Percentiles rank a stretch among this genome's conserved stretches.
Evolutionary conservation across 2,329 filamentous ascomycete genomes (phyloP).

Genomic region (Ramularia endophylla): DNA sequence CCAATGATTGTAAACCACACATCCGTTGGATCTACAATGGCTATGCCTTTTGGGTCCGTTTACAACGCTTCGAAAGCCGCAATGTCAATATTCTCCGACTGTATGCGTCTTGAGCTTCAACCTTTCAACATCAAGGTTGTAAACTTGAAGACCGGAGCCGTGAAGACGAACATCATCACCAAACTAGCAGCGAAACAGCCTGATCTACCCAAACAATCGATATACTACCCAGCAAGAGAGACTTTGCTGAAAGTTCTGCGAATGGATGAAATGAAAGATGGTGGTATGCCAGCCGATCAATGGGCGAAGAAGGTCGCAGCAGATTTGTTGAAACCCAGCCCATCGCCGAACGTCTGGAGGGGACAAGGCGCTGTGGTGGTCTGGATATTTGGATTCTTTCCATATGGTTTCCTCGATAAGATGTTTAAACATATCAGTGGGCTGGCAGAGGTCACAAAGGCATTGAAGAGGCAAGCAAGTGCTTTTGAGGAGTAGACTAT

Average conservation of each 20-base stretch:
- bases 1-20: conserved; percentile 35
- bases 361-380: conserved; percentile 4
- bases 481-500: too few species aligned
- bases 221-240: conserved; percentile 15
- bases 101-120: conserved; percentile 20
- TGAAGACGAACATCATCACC: conserved; percentile 16
- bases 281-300: conserved; percentile 9
- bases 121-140: conserved; percentile 13
- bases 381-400: too few species aligned
- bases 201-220: conserved; percentile 23
- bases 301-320: conserved; percentile 16
- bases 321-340: conserved; percentile 11
- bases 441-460: background rate
- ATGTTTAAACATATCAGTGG: background rate
- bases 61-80: conserved; percentile 30
- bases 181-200: conserved; percentile 5
- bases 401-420: background rate
- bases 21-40: conserved; percentile 26
- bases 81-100: conserved; percentile 16
- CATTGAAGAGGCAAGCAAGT: too few species aligned
- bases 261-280: conserved; percentile 3
- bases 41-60: conserved; percentile 30
- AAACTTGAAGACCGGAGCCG: conserved; percentile 18
- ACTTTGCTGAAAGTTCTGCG: conserved; percentile 7
- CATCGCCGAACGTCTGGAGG: conserved; percentile 10